phyloP scores from a whole-genome alignment of 202 grass and related monocot genomes.

The Saccharum hybrid region DNA sequence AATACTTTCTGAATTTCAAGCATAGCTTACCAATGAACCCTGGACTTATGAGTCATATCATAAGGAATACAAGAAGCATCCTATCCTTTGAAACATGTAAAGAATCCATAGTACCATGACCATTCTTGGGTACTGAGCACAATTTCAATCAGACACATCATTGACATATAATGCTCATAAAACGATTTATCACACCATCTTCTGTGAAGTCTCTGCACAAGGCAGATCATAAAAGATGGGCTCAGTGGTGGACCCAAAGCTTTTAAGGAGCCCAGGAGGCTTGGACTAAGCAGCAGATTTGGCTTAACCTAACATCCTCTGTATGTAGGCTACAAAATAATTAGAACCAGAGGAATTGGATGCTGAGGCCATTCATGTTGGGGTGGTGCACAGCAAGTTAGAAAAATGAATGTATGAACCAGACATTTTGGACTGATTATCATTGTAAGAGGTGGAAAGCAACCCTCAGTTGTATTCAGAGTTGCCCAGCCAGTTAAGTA shows the following conservation, averaged over 20 bases:
- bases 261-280: background rate
- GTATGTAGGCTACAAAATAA: too few species aligned
- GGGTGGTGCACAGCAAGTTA: too few species aligned
- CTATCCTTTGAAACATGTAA: background rate
- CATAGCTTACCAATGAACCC: background rate
- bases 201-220: background rate
- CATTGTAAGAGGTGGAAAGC: too few species aligned
- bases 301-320: too few species aligned
- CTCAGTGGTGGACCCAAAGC: background rate
- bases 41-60: background rate
- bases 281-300: too few species aligned
- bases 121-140: background rate
- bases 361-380: too few species aligned
- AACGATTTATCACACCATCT: background rate
- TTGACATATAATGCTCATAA: background rate
- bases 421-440: too few species aligned
- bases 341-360: too few species aligned
- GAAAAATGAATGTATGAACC: too few species aligned
- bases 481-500: too few species aligned
- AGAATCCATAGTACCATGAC: background rate
- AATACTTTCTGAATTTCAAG: background rate
- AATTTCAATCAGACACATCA: background rate
- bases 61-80: background rate
- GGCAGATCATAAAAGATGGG: conserved; percentile 1
- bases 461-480: too few species aligned